These are phyloP conservation scores for Venturia asperata DNA, from an alignment of 2,329 filamentous ascomycete genomes.

Conservation along the genomic window DNA sequence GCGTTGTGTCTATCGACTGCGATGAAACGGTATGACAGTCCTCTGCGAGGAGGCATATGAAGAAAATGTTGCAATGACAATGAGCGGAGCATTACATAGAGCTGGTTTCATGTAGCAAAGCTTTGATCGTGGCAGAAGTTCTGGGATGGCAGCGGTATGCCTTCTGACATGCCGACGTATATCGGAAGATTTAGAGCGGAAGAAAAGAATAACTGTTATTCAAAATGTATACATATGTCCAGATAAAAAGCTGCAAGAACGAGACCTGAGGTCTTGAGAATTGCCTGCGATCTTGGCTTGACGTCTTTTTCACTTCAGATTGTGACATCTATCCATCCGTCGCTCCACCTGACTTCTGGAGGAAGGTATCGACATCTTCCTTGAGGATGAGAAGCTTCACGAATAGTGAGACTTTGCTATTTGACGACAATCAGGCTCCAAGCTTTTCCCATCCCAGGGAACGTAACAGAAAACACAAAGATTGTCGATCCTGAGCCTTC, in stretches of 20 bases:
- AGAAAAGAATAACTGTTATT: slow-evolving; percentile 2
- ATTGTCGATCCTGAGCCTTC: neutral
- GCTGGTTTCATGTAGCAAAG: neutral
- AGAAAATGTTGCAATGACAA: neutral
- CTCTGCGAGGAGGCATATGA: neutral
- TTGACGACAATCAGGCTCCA: too few relatives aligned
- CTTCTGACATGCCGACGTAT: neutral
- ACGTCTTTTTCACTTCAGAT: neutral
- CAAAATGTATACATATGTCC: neutral
- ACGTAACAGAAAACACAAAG: neutral
- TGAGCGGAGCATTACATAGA: neutral
- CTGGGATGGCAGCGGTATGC: neutral
- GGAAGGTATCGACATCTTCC: too few relatives aligned
- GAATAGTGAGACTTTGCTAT: too few relatives aligned
- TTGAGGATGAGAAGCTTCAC: too few relatives aligned
- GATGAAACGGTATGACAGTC: slow-evolving; percentile 19
- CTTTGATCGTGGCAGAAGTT: neutral
- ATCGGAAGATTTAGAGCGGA: neutral
- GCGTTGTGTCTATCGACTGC: slow-evolving; percentile 26
- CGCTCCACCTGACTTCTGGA: too few relatives aligned
- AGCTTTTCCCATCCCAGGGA: too few relatives aligned
- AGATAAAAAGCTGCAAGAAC: too few relatives aligned
- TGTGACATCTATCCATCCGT: neutral
- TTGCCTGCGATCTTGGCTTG: neutral
- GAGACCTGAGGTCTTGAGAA: slow-evolving; percentile 3